phyloP scores from a whole-genome alignment of 139 green algal species.

The Spirogloea muscicola region DNA sequence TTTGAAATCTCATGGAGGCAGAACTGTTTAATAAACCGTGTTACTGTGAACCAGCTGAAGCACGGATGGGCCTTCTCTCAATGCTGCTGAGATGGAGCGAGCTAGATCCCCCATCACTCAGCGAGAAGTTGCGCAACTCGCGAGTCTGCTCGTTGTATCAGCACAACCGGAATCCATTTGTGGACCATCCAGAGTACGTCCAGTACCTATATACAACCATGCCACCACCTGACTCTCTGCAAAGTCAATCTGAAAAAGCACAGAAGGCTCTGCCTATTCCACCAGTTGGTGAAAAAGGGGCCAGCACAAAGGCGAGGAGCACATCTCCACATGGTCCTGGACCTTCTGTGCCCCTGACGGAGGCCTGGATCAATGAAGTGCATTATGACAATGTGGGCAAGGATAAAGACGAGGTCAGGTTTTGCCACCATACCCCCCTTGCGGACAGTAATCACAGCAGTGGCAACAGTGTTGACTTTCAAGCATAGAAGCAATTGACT shows the following conservation, averaged over 20 bases:
- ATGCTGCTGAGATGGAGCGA: conserved; percentile 28
- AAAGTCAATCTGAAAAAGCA: neutral
- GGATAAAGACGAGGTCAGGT: conserved; percentile 30
- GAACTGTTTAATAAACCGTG: neutral
- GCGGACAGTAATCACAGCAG: neutral
- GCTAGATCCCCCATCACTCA: conserved; percentile 5
- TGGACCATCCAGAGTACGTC: conserved; percentile 37
- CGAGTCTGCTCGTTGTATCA: conserved; percentile 40
- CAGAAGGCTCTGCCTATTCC: neutral
- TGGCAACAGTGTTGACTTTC: neutral
- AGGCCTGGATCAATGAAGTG: conserved; percentile 40
- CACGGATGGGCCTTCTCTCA: conserved; percentile 23
- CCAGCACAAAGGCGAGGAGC: neutral
- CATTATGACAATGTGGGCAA: conserved; percentile 37
- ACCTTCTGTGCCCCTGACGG: neutral
- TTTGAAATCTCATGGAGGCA: neutral
- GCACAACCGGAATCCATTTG: conserved; percentile 46
- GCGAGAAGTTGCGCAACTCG: conserved; percentile 22
- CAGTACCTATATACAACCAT: too few species aligned
- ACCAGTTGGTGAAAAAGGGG: too few species aligned
- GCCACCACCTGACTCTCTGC: conserved; percentile 8
- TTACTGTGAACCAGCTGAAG: neutral
- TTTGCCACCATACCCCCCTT: neutral
- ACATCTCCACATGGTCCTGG: neutral
- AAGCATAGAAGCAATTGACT: neutral